phyloP scores from a whole-genome alignment of 768 basidiomycete genomes.

The Daedalea quercina region DNA sequence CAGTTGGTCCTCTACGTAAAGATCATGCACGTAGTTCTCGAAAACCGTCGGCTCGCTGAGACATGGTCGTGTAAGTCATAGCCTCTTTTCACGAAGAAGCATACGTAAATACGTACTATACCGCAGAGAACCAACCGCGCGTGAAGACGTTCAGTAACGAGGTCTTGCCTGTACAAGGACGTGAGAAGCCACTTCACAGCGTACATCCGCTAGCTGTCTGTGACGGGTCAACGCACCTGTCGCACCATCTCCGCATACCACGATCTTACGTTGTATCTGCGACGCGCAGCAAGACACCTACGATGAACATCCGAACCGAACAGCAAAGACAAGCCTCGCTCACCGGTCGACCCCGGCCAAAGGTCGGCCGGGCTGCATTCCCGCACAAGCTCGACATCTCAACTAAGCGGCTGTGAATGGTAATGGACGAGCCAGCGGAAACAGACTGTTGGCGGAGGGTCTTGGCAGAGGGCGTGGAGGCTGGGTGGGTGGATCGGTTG shows the following conservation, averaged over 20 bases:
- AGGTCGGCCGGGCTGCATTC: slow-evolving; percentile 44
- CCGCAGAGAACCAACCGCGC: slow-evolving; percentile 88
- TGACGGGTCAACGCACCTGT: slow-evolving; percentile 83
- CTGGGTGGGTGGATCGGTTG: background rate
- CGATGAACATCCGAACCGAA: background rate
- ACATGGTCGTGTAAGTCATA: background rate
- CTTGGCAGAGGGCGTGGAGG: background rate
- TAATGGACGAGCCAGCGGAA: background rate
- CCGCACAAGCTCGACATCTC: slow-evolving; percentile 56
- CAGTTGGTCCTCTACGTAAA: slow-evolving; percentile 77
- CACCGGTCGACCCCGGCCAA: slow-evolving; percentile 51
- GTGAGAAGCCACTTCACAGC: slow-evolving; percentile 6
- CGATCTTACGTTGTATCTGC: slow-evolving; percentile 55
- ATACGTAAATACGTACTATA: slow-evolving; percentile 60
- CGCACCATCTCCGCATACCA: slow-evolving; percentile 96
- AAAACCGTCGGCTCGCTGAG: slow-evolving; percentile 88
- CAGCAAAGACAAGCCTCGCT: slow-evolving; percentile 10
- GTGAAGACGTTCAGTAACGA: slow-evolving; percentile 86
- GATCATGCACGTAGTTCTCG: slow-evolving; percentile 93
- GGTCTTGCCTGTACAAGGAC: slow-evolving; percentile 55
- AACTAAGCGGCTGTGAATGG: background rate
- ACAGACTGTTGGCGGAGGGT: too few species aligned
- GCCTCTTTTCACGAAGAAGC: background rate
- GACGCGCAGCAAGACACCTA: background rate
- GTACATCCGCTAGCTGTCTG: background rate